phyloP scores from a whole-genome alignment of 2,329 filamentous ascomycete species.

The Juglanconis oblonga region DNA sequence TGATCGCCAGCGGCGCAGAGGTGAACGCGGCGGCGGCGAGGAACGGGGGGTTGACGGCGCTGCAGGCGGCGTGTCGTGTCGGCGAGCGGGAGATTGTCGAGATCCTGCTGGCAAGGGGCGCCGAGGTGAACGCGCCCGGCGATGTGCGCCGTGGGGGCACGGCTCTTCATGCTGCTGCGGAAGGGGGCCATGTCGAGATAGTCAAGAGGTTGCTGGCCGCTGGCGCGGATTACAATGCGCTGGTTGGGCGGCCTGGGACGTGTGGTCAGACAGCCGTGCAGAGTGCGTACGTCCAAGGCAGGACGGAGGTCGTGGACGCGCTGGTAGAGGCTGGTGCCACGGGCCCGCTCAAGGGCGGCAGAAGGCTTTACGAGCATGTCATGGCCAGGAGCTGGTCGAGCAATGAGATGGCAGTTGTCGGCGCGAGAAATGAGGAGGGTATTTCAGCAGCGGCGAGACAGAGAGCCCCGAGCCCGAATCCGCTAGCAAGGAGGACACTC shows the following conservation, averaged over 20 bases:
- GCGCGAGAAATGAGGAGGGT: not conserved
- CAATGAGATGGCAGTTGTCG: not conserved
- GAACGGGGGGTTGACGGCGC: slow-evolving; percentile 28
- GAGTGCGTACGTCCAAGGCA: slow-evolving; percentile 9
- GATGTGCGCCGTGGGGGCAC: slow-evolving; percentile 20
- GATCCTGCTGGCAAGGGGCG: slow-evolving; percentile 21
- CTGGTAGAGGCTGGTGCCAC: not conserved
- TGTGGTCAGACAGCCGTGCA: slow-evolving; percentile 17
- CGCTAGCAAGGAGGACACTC: not conserved
- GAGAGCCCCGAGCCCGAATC: not conserved
- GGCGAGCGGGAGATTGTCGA: slow-evolving; percentile 31
- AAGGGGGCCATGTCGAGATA: slow-evolving; percentile 18
- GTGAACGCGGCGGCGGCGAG: slow-evolving; percentile 20
- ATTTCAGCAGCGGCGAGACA: not conserved
- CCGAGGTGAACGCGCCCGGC: slow-evolving; percentile 24
- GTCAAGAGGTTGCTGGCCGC: slow-evolving; percentile 17
- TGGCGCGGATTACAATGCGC: slow-evolving; percentile 11
- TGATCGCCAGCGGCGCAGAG: slow-evolving; percentile 20
- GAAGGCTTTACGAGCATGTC: not conserved
- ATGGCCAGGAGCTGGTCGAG: not conserved
- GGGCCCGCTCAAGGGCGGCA: not conserved
- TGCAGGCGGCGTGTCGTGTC: slow-evolving; percentile 33
- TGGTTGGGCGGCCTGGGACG: slow-evolving; percentile 3
- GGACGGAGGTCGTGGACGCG: not conserved
- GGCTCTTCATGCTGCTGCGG: slow-evolving; percentile 21